Evolutionary conservation across 805 yeast species (phyloP), one percentile per base, ranked within the genome.

Genomic region (Lachancea nothofagi): DNA sequence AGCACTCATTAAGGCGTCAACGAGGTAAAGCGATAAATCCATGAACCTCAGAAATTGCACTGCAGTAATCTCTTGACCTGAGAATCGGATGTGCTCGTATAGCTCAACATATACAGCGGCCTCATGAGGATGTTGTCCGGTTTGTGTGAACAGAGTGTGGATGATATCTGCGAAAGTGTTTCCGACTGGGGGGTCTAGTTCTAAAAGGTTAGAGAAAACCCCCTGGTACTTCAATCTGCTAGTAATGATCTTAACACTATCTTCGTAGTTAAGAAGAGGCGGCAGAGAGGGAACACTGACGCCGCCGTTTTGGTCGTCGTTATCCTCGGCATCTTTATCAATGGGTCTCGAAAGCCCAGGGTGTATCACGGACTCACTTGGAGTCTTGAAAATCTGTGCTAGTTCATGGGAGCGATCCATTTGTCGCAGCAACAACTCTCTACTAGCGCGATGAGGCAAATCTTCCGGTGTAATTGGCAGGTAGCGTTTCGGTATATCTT

Each of bases 401-500:
- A 77, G 63, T 25, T 61, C 61, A 33, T 64, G 64, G 36, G 80
- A 71, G 34, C 69, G 62, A 2, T 55, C 54, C 43, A 71, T 61
- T 37, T 71, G 72, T 26, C 53, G 49, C 3, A 57, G 47, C 18
- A 80, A 67, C 49, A 61, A 52, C 5, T 53, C 48, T 29, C 72
- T 59, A 42, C 74, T 67, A 2, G 62, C 56, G n/a, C 42, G 42
- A 44, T 58, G 59, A 1, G 84, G 80, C 29, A 80, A 57, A 50
- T 80, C 86, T 43, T 74, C 78, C 5, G 69, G 61, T 22, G 78
- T 73, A 13, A 77, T 67, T 1, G 95, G 89, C 20, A 88, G 70
- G 57, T 86, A 87, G 15, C 76, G 65, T 45, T 82, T 75, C 0
- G 97, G 97, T 14, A 89, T 83, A 48, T 83, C 93, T 43, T 77